A percentile compares a stretch with the other conserved stretches of the same genome.
phyloP scores from a whole-genome alignment of 371 early-diverging fungal species.

The Massospora cicadina region DNA sequence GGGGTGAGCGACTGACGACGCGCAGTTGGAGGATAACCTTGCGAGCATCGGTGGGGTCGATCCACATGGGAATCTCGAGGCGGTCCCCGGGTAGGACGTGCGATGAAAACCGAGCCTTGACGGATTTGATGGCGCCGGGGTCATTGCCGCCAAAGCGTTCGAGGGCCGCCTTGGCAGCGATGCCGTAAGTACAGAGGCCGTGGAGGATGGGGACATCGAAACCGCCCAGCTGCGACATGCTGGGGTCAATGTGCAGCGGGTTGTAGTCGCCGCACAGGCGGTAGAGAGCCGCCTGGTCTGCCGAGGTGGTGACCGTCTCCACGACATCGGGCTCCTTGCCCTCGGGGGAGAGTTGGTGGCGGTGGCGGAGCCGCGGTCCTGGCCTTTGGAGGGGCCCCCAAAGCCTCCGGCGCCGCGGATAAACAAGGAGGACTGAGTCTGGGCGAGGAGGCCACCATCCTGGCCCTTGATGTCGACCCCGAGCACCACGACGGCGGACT shows the following conservation, averaged over 20 bases:
- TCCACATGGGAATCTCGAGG: slow-evolving; percentile 88
- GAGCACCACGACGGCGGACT: slow-evolving; percentile 66
- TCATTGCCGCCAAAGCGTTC: slow-evolving; percentile 49
- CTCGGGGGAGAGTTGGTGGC: slow-evolving; percentile 53
- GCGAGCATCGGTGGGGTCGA: slow-evolving; percentile 34
- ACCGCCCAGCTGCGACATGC: slow-evolving; percentile 84
- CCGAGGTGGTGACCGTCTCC: slow-evolving; percentile 61
- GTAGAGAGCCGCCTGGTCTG: slow-evolving; percentile 90
- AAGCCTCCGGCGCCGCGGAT: slow-evolving; percentile 85
- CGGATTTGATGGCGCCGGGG: slow-evolving; percentile 47
- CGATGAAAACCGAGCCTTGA: slow-evolving; percentile 80
- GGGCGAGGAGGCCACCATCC: slow-evolving; percentile 52
- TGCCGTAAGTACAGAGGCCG: slow-evolving; percentile 83
- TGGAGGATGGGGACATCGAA: slow-evolving; percentile 93
- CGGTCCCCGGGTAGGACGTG: slow-evolving; percentile 97
- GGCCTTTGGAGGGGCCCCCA: slow-evolving; percentile 60
- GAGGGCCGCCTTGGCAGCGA: slow-evolving; percentile 76
- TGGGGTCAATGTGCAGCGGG: slow-evolving; percentile 90
- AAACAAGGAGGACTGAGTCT: slow-evolving; percentile 81
- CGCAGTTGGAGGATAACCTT: slow-evolving; percentile 82
- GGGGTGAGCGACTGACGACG: slow-evolving; percentile 62
- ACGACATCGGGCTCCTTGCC: slow-evolving; percentile 67
- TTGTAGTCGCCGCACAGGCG: slow-evolving; percentile 75
- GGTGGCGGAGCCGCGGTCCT: slow-evolving; percentile 61
- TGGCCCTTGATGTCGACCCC: slow-evolving; percentile 67